phyloP scores from a whole-genome alignment of 352 stramenopile genomes.

The Phytopythium helicoides region DNA sequence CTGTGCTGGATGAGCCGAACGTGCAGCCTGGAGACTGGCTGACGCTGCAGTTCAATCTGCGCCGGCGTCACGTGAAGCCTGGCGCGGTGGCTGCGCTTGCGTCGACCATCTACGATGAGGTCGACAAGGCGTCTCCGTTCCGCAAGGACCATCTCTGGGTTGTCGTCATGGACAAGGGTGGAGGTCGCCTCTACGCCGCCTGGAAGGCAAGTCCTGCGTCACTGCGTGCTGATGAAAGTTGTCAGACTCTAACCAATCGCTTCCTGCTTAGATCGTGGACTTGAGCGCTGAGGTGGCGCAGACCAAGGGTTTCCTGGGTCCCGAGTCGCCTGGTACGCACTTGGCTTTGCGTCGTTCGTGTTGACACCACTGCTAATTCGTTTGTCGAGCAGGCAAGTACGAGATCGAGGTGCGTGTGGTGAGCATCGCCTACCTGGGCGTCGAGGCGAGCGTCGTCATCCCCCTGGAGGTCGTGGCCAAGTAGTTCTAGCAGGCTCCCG shows the following conservation, averaged over 20 bases:
- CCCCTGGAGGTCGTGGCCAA: slow-evolving; percentile 35
- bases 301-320: slow-evolving; percentile 64
- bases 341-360: not conserved
- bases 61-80: slow-evolving; percentile 43
- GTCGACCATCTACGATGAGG: slow-evolving; percentile 68
- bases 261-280: slow-evolving; percentile 40
- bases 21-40: slow-evolving; percentile 78
- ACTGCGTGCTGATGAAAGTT: not conserved
- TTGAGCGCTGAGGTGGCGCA: slow-evolving; percentile 44
- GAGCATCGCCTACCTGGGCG: slow-evolving; percentile 60
- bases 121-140: slow-evolving; percentile 62
- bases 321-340: slow-evolving; percentile 43
- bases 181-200: slow-evolving; percentile 53
- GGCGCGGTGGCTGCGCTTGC: slow-evolving; percentile 46
- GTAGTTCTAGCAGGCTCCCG: too few relatives aligned
- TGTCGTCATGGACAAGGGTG: slow-evolving; percentile 58
- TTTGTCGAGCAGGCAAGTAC: slow-evolving; percentile 45
- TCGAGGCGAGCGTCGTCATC: slow-evolving; percentile 35
- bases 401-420: slow-evolving; percentile 75
- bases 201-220: slow-evolving; percentile 44
- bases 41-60: slow-evolving; percentile 55
- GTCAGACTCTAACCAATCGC: slow-evolving; percentile 3
- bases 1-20: slow-evolving; percentile 63
- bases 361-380: not conserved
- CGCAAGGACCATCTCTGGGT: slow-evolving; percentile 78